phyloP scores from a whole-genome alignment of 768 basidiomycete species.

The Gloeopeniophorella convolvens region DNA sequence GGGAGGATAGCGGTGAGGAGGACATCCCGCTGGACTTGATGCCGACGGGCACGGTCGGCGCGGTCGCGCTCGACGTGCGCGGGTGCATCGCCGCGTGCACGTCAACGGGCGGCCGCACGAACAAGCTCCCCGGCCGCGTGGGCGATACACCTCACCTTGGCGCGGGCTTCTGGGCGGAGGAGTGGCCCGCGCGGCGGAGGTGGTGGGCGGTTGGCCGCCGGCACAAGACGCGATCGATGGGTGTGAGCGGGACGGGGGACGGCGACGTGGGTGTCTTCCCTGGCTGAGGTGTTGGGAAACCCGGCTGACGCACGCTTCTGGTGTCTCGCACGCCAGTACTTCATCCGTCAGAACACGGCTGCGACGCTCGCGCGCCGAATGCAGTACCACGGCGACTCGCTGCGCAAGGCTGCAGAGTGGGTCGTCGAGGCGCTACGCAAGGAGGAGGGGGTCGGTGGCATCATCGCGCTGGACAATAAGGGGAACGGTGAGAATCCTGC shows the following conservation, averaged over 20 bases:
- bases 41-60: slow-evolving; percentile 79
- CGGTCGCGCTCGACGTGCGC: slow-evolving; percentile 67
- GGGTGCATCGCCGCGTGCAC: slow-evolving; percentile 71
- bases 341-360: slow-evolving; percentile 64
- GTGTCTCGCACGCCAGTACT: slow-evolving; percentile 44
- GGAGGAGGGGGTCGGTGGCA: slow-evolving; percentile 64
- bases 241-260: slow-evolving; percentile 80
- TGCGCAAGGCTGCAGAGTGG: slow-evolving; percentile 46
- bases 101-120: slow-evolving; percentile 77
- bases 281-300: background rate
- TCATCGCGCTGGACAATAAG: slow-evolving; percentile 62
- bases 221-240: slow-evolving; percentile 43
- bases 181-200: slow-evolving; percentile 45
- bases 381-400: slow-evolving; percentile 48
- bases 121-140: slow-evolving; percentile 77
- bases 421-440: slow-evolving; percentile 52
- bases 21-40: slow-evolving; percentile 43
- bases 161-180: slow-evolving; percentile 78
- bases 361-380: slow-evolving; percentile 62
- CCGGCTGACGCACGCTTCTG: background rate
- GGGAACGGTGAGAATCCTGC: slow-evolving; percentile 63
- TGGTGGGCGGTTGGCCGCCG: slow-evolving; percentile 37
- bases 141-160: slow-evolving; percentile 80
- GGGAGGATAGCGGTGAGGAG: slow-evolving; percentile 19
- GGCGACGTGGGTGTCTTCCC: slow-evolving; percentile 55